phyloP scores from a whole-genome alignment of 202 grass and related monocot genomes.

The Panicum virgatum region DNA sequence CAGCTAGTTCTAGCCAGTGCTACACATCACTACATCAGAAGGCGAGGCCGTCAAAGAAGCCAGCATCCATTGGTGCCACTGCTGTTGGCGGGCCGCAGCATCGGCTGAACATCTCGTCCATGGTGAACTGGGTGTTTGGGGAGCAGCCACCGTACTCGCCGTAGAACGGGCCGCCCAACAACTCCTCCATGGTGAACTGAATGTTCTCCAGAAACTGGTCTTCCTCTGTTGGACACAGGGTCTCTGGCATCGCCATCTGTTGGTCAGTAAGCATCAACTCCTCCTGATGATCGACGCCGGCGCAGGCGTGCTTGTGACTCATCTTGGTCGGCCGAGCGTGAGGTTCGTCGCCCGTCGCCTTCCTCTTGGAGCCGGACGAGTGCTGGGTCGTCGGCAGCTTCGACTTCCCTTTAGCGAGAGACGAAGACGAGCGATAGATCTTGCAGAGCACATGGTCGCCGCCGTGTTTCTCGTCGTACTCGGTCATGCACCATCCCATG shows the following conservation, averaged over 20 bases:
- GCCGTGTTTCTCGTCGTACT: background rate
- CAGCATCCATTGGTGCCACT: background rate
- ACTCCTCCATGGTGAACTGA: background rate
- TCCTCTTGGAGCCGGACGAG: background rate
- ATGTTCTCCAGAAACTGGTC: background rate
- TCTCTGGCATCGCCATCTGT: background rate
- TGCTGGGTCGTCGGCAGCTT: background rate
- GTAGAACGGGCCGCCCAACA: too few relatives aligned
- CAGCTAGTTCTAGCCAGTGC: background rate
- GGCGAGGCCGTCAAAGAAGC: background rate
- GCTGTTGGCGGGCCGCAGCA: background rate
- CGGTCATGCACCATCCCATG: background rate
- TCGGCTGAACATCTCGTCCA: background rate
- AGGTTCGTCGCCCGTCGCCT: background rate
- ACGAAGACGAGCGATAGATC: background rate
- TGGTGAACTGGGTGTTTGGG: background rate
- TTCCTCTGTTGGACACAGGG: background rate
- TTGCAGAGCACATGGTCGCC: conserved; percentile 5
- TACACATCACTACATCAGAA: background rate
- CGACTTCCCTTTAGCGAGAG: background rate
- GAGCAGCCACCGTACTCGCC: too few relatives aligned
- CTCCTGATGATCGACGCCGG: background rate
- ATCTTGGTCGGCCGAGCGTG: background rate
- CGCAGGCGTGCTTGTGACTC: too few relatives aligned
- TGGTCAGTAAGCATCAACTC: background rate